Base-by-base conservation (phyloP, 208 protist species). In the Herpetomonas samuelpessoai region DNA sequence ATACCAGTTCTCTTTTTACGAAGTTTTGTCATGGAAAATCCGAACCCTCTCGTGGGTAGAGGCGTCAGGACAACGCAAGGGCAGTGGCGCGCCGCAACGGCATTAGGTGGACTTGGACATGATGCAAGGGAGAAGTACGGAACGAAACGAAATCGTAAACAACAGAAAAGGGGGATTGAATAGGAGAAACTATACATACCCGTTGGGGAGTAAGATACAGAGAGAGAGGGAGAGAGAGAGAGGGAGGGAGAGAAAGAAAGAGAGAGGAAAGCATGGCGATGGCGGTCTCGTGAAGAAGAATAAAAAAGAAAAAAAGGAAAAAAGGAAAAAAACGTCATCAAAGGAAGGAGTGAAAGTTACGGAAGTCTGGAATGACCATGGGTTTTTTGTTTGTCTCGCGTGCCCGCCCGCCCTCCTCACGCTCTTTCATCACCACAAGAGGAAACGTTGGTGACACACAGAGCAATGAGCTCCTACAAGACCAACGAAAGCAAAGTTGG, bases 1-100 rank as follows among this genome's bases (percentile, higher is more conserved):
- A 9, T 56, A 64, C n/a, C 1, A 39, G 22, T 46, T 45, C n/a
- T 53, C 30, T 53, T 63, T 39, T 30, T 54, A 63, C 25, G 53
- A 21, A 63, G 28, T 30, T 22, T 48, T 22, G 6, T 39, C 10
- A 7, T 60, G 47, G 28, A 48, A 57, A 7, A 57, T 30, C 10
- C 9, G 22, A 18, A 16, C 16, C 35, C 16, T 7, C 35, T 18
- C 35, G 7, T 41, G 7, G 7, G 10, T 41, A 18, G 7, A 7
- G 7, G 10, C 35, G 10, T 25, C 10, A 52, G 18, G 10, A 10
- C n/a, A n/a, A n/a, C n/a, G n/a, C n/a, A n/a, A n/a, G n/a, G n/a
- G n/a, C n/a, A n/a, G n/a, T n/a, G n/a, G n/a, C n/a, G n/a, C n/a
- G n/a, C n/a, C n/a, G n/a, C n/a, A n/a, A n/a, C n/a, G n/a, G n/a